phyloP scores from a whole-genome alignment of 805 yeast species.

The Dipodascopsis uninucleata region DNA sequence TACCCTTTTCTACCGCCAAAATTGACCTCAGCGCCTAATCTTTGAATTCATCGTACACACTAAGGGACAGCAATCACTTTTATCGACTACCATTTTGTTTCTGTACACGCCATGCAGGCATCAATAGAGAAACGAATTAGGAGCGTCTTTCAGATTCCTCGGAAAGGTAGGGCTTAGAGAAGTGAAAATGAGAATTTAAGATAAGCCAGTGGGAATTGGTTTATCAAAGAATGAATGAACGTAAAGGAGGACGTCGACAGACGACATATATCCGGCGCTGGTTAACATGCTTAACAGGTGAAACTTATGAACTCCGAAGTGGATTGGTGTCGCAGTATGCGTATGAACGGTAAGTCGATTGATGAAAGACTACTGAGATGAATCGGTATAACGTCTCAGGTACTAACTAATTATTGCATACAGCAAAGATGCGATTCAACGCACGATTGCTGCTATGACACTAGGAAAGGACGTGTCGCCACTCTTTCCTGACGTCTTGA shows the following conservation, averaged over 20 bases:
- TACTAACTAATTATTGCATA: background rate
- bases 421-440: slow-evolving; percentile 91
- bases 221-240: too few species aligned
- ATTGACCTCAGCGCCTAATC: background rate
- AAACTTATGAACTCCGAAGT: slow-evolving; percentile 82
- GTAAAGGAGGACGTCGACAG: slow-evolving; percentile 43
- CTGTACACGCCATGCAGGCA: slow-evolving; percentile 17
- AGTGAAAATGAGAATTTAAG: slow-evolving; percentile 23
- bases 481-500: slow-evolving; percentile 90
- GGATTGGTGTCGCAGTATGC: slow-evolving; percentile 95
- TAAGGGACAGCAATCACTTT: background rate
- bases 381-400: too few species aligned
- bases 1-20: background rate
- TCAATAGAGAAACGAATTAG: slow-evolving; percentile 52
- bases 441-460: slow-evolving; percentile 98
- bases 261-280: slow-evolving; percentile 28
- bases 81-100: background rate
- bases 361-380: background rate
- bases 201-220: slow-evolving; percentile 40
- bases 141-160: slow-evolving; percentile 55
- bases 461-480: slow-evolving; percentile 94
- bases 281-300: slow-evolving; percentile 43
- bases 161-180: slow-evolving; percentile 41
- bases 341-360: slow-evolving; percentile 50
- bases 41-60: background rate